Percentiles rank a stretch among this genome's conserved stretches.
phyloP scores from a whole-genome alignment of 306 rosid species.

The Trichosanthes truncata region DNA sequence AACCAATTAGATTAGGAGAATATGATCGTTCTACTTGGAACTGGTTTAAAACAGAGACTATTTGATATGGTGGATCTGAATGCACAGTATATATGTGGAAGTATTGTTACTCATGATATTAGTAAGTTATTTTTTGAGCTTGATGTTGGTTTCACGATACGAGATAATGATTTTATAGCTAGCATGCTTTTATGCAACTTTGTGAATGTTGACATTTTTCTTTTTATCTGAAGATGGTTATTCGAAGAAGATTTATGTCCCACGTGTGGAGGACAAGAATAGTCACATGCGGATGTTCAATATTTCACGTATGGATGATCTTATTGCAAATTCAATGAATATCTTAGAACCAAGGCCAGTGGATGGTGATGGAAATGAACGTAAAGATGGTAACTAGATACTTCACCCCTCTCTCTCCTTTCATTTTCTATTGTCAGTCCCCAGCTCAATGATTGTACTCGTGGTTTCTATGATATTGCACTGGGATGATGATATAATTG shows the following conservation, averaged over 20 bases:
- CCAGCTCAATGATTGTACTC: background rate
- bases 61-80: background rate
- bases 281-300: slow-evolving; percentile 84
- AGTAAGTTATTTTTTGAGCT: background rate
- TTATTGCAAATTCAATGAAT: slow-evolving; percentile 80
- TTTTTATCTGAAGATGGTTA: slow-evolving; percentile 24
- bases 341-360: slow-evolving; percentile 77
- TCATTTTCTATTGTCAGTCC: slow-evolving; percentile 8
- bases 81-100: background rate
- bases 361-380: slow-evolving; percentile 71
- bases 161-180: background rate
- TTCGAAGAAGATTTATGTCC: slow-evolving; percentile 60
- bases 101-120: background rate
- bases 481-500: background rate
- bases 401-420: slow-evolving; percentile 15
- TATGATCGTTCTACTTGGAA: background rate
- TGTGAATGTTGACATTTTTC: slow-evolving; percentile 12
- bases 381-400: slow-evolving; percentile 63
- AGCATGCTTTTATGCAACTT: background rate
- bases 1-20: background rate
- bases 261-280: slow-evolving; percentile 91
- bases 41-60: background rate
- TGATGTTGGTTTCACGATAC: background rate
- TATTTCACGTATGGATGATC: slow-evolving; percentile 68
- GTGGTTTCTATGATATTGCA: background rate